phyloP scores from a whole-genome alignment of 768 basidiomycete species.

The Boletus sp. region DNA sequence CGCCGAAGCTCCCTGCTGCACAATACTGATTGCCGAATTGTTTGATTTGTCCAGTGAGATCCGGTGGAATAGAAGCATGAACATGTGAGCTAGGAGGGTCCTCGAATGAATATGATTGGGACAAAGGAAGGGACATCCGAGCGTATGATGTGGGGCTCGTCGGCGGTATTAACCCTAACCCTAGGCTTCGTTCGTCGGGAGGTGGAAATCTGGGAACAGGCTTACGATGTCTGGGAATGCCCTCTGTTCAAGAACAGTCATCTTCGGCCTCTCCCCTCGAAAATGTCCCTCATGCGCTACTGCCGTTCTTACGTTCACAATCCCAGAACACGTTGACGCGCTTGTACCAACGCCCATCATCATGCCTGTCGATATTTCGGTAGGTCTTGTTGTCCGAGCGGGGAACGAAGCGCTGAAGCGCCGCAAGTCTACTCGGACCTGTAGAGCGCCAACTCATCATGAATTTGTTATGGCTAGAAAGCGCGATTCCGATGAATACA shows the following conservation, averaged over 20 bases:
- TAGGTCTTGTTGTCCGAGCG: constrained; percentile 30
- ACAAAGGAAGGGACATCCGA: background rate
- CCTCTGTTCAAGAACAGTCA: constrained; percentile 21
- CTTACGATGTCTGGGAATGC: constrained; percentile 13
- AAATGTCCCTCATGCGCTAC: constrained; percentile 55
- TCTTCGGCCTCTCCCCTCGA: constrained; percentile 10
- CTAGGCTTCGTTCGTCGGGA: background rate
- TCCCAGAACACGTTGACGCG: constrained; percentile 74
- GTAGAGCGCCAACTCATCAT: constrained; percentile 83
- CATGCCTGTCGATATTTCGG: constrained; percentile 90
- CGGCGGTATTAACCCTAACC: constrained; percentile 11
- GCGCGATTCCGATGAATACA: constrained; percentile 58
- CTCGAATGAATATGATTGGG: background rate
- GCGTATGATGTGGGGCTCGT: no score
- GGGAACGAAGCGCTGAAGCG: constrained; percentile 2
- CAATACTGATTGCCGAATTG: background rate
- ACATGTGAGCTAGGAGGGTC: background rate
- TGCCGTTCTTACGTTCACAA: constrained; percentile 79
- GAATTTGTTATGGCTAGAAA: constrained; percentile 87
- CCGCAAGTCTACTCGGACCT: constrained; percentile 63
- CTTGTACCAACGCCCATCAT: constrained; percentile 81
- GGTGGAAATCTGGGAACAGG: background rate
- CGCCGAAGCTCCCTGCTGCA: constrained; percentile 1
- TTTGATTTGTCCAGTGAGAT: constrained; percentile 3
- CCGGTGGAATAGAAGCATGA: background rate